These are phyloP conservation scores for Mortierella sp. DNA, from an alignment of 371 early-diverging fungal genomes.

Conservation along the genomic window DNA sequence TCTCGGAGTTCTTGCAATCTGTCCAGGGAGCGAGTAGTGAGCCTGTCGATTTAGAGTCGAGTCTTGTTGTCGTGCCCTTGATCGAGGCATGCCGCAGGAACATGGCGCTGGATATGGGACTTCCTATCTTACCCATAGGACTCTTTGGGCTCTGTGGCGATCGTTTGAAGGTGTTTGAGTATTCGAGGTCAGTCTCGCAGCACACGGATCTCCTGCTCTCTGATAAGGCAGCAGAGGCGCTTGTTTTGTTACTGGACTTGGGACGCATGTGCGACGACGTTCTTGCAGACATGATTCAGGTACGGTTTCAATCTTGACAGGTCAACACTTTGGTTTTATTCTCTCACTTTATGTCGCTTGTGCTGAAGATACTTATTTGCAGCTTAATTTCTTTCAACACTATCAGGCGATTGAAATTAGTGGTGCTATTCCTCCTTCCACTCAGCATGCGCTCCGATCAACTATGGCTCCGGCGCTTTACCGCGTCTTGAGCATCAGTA, in stretches of 20 bases:
- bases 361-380: neutral
- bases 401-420: neutral
- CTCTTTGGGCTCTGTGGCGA: slow-evolving; percentile 29
- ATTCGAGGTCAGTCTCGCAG: neutral
- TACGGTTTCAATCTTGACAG: neutral
- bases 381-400: neutral
- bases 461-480: slow-evolving; percentile 29
- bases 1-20: neutral
- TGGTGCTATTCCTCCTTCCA: neutral
- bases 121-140: slow-evolving; percentile 19
- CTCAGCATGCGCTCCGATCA: neutral
- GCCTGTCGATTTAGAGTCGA: slow-evolving; percentile 34
- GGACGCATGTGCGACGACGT: slow-evolving; percentile 42
- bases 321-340: too few relatives aligned
- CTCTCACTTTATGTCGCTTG: neutral
- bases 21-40: neutral
- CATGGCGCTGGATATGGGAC: neutral
- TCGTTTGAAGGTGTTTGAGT: slow-evolving; percentile 14
- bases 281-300: slow-evolving; percentile 32
- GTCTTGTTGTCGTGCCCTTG: slow-evolving; percentile 20
- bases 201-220: neutral
- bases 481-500: slow-evolving; percentile 44
- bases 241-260: slow-evolving; percentile 15
- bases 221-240: neutral
- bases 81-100: slow-evolving; percentile 17